Evolutionary conservation across 2,329 filamentous ascomycete species (phyloP).

Genomic region (Exophiala sideris): DNA sequence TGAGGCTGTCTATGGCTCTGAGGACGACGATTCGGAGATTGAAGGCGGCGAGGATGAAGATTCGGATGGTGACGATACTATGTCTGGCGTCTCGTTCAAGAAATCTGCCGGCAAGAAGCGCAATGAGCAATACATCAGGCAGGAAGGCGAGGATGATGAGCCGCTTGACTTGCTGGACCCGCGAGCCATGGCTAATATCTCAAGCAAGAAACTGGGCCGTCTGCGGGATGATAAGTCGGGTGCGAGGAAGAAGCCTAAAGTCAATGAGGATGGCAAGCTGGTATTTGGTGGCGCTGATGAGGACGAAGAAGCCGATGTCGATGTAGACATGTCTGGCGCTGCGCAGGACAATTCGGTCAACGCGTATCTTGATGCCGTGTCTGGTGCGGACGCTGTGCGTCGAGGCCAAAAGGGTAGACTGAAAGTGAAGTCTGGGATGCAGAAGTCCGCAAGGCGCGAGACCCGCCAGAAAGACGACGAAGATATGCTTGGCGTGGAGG

Average conservation of each 20-base stretch:
- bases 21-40: constrained; percentile 46
- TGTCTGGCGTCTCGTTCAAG: constrained; percentile 26
- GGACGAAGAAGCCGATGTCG: constrained; percentile 32
- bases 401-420: constrained; percentile 59
- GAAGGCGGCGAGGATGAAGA: constrained; percentile 52
- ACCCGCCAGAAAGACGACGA: constrained; percentile 32
- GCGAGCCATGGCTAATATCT: constrained; percentile 86
- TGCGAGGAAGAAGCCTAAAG: constrained; percentile 40
- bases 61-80: constrained; percentile 27
- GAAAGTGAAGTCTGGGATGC: constrained; percentile 53
- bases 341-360: constrained; percentile 44
- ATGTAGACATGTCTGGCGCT: constrained; percentile 40
- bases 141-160: constrained; percentile 74
- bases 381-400: constrained; percentile 56
- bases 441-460: constrained; percentile 35
- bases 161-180: constrained; percentile 90
- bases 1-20: constrained; percentile 87
- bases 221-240: constrained; percentile 41
- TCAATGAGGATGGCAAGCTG: constrained; percentile 45
- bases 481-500: constrained; percentile 46
- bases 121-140: constrained; percentile 73
- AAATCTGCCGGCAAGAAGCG: constrained; percentile 53
- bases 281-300: constrained; percentile 38
- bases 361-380: constrained; percentile 60
- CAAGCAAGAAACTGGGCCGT: constrained; percentile 36